Evolutionary conservation across 2,329 filamentous ascomycete genomes (phyloP).

Genomic region (Fusarium praegraminearum): DNA sequence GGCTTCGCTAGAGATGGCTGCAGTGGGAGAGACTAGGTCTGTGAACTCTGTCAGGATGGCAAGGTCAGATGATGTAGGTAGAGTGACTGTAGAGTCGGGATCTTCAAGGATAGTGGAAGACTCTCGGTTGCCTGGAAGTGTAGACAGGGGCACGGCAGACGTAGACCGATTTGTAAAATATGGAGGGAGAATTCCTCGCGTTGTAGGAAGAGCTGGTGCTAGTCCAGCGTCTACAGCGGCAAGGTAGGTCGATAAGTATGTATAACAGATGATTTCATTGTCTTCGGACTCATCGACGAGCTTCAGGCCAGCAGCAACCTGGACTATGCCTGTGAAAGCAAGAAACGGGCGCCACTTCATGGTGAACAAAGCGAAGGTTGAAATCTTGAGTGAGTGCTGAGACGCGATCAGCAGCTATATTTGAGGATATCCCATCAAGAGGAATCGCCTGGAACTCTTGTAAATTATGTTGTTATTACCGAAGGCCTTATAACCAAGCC

Average conservation of each 20-base stretch:
- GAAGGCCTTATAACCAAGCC: neutral
- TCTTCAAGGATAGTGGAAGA: neutral
- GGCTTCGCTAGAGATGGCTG: neutral
- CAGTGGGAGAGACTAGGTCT: neutral
- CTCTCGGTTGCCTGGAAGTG: neutral
- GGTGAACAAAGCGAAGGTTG: neutral
- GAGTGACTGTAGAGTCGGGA: neutral
- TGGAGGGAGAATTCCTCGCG: neutral
- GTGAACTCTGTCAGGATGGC: neutral
- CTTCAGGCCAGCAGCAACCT: neutral
- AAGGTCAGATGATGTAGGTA: neutral
- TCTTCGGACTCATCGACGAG: neutral
- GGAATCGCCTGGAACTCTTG: neutral
- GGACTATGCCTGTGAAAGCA: neutral
- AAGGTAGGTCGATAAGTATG: neutral
- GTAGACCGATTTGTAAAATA: neutral
- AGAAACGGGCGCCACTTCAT: neutral
- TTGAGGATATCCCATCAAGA: neutral
- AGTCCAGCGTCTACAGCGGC: neutral
- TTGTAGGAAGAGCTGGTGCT: neutral
- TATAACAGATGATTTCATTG: neutral
- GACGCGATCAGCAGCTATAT: neutral
- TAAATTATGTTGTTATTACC: neutral
- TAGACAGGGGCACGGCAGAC: rapidly evolving
- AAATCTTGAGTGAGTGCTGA: neutral